phyloP scores from a whole-genome alignment of 2,329 filamentous ascomycete species.

The Rosellinia necatrix region DNA sequence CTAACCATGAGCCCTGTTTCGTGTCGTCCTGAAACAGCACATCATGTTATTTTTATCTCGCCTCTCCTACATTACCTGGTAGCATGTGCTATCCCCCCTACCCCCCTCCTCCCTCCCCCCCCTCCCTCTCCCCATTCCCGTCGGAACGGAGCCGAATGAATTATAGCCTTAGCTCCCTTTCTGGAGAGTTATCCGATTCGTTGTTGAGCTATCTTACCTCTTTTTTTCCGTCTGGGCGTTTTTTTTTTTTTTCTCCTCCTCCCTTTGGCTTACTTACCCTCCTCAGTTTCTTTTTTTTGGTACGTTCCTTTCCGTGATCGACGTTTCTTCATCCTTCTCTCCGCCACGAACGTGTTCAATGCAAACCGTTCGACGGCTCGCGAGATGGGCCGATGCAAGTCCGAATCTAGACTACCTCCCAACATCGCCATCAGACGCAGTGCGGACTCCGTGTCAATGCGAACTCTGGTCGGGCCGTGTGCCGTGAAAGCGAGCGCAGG shows the following conservation, averaged over 20 bases:
- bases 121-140: constrained; percentile 30
- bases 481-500: background rate
- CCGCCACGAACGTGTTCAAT: constrained; percentile 10
- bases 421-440: background rate
- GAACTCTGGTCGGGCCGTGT: no score
- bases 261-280: background rate
- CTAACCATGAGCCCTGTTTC: constrained; percentile 31
- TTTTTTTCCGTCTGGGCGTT: background rate
- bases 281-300: constrained; percentile 23
- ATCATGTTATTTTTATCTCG: constrained; percentile 37
- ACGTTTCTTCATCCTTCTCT: constrained; percentile 20
- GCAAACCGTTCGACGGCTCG: constrained; percentile 3
- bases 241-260: background rate
- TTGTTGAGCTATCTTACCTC: constrained; percentile 2
- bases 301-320: constrained; percentile 20
- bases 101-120: constrained; percentile 14
- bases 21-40: constrained; percentile 35
- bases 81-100: background rate
- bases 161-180: constrained; percentile 18
- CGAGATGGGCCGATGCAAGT: background rate
- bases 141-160: constrained; percentile 36
- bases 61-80: background rate
- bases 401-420: background rate
- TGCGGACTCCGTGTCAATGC: no score
- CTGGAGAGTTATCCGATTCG: constrained; percentile 27